Percentiles rank a stretch among this genome's conserved stretches.
These are phyloP conservation scores for Malus sylvestris DNA, from an alignment of 306 rosid species.

Conservation along the genomic window DNA sequence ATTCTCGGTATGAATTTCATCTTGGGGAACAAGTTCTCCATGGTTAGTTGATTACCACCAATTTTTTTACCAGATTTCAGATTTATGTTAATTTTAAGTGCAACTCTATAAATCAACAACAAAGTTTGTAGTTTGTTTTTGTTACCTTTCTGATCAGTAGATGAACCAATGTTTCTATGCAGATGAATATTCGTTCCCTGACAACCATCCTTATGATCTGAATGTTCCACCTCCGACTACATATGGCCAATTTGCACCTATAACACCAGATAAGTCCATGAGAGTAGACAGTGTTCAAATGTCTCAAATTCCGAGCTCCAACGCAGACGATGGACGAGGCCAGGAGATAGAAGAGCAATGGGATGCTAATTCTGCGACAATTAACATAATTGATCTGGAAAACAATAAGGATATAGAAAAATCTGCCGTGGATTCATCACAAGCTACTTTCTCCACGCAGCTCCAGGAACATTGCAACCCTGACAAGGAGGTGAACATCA, in stretches of 20 bases:
- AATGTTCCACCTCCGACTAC: constrained; percentile 26
- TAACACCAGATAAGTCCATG: constrained; percentile 34
- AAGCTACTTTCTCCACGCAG: constrained; percentile 27
- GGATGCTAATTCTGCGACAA: constrained; percentile 13
- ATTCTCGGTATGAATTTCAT: background rate
- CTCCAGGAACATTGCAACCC: constrained; percentile 31
- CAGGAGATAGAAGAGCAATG: constrained; percentile 19
- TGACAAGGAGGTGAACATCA: constrained; percentile 23
- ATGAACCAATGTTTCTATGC: constrained; percentile 4
- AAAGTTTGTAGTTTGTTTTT: background rate
- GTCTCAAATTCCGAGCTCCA: constrained; percentile 12
- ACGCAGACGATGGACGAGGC: constrained; percentile 15
- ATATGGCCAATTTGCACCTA: constrained; percentile 32
- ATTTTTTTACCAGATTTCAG: background rate
- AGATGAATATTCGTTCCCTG: constrained; percentile 3
- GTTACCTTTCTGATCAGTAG: constrained; percentile 15
- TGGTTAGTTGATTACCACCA: background rate
- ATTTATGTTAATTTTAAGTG: background rate
- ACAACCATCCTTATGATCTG: constrained; percentile 17
- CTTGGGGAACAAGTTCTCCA: background rate
- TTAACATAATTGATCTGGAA: constrained; percentile 17
- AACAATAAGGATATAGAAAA: constrained; percentile 22
- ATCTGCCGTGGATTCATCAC: constrained; percentile 23
- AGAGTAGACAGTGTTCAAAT: constrained; percentile 26
- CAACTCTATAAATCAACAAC: background rate